phyloP scores from a whole-genome alignment of 768 basidiomycete genomes.

The Mycena albidolilacea region DNA sequence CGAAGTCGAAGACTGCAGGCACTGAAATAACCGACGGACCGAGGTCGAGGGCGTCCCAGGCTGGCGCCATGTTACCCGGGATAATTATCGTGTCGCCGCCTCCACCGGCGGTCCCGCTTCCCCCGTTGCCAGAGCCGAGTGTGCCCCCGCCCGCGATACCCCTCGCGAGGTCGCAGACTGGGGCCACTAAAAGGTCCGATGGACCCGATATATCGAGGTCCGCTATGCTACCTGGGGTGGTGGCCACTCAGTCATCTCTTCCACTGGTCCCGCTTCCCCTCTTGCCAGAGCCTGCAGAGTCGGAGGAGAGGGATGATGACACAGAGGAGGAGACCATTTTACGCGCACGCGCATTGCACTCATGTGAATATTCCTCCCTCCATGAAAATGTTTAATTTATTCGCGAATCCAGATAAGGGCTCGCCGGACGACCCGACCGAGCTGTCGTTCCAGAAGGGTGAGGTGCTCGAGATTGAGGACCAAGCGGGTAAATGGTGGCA shows the following conservation, averaged over 20 bases:
- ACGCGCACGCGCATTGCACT: constrained; percentile 50
- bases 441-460: constrained; percentile 88
- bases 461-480: constrained; percentile 86
- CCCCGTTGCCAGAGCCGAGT: background rate
- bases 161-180: no score
- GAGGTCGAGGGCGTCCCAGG: background rate
- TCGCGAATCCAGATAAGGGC: constrained; percentile 71
- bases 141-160: no score
- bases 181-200: no score
- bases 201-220: no score
- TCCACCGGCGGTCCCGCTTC: background rate
- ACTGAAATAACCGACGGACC: background rate
- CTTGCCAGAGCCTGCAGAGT: background rate
- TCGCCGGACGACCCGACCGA: constrained; percentile 88
- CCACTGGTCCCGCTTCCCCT: background rate
- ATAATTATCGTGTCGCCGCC: background rate
- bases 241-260: no score
- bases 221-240: no score
- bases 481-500: constrained; percentile 91
- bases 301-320: background rate
- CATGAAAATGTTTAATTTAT: constrained; percentile 12
- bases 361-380: constrained; percentile 60
- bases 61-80: background rate
- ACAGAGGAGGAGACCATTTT: background rate
- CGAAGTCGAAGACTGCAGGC: background rate